Percentiles rank a stretch among this genome's conserved stretches.
phyloP scores from a whole-genome alignment of 108 stramenopile genomes.

The Cylindrotheca closterium region DNA sequence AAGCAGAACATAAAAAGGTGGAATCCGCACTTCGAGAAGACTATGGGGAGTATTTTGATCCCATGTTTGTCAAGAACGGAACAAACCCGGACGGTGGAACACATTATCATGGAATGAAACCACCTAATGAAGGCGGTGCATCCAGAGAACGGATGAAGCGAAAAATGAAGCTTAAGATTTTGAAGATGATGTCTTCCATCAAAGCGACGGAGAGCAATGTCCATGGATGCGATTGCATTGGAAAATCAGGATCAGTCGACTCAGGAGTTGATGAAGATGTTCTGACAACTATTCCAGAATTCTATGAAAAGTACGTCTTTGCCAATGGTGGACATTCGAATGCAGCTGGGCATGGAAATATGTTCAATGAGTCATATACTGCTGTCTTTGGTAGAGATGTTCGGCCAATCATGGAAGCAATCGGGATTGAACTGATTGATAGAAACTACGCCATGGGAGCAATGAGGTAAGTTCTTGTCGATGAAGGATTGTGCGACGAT shows the following conservation, averaged over 20 bases:
- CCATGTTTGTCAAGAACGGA: slow-evolving; percentile 17
- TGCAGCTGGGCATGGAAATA: slow-evolving; percentile 82
- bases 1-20: slow-evolving; percentile 13
- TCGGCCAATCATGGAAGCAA: slow-evolving; percentile 41
- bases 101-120: neutral
- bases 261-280: neutral
- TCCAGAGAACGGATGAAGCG: slow-evolving; percentile 31
- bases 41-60: slow-evolving; percentile 43
- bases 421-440: slow-evolving; percentile 64
- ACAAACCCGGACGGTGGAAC: neutral
- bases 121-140: slow-evolving; percentile 1
- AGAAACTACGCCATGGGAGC: slow-evolving; percentile 82
- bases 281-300: slow-evolving; percentile 1
- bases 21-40: slow-evolving; percentile 16
- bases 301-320: slow-evolving; percentile 38
- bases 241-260: neutral
- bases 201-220: slow-evolving; percentile 2
- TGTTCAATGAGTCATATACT: slow-evolving; percentile 66
- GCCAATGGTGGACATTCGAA: slow-evolving; percentile 75
- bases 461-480: slow-evolving; percentile 42
- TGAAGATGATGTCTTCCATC: slow-evolving; percentile 9
- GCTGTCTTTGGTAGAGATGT: slow-evolving; percentile 53
- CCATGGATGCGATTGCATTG: neutral
- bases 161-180: slow-evolving; percentile 43
- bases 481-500: too few species aligned